phyloP scores from a whole-genome alignment of 257 asterid genomes.

The Penstemon barbatus region DNA sequence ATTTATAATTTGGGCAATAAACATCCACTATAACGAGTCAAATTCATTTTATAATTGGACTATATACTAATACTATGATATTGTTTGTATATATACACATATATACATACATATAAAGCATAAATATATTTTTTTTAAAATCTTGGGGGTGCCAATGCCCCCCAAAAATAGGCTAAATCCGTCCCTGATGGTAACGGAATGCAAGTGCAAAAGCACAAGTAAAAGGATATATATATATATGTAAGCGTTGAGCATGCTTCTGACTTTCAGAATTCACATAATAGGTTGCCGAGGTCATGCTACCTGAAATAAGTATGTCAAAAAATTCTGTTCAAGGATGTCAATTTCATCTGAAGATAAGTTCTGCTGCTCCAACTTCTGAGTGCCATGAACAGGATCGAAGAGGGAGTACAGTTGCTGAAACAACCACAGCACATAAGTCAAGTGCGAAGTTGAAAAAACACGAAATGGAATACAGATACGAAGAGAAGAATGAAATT shows the following conservation, averaged over 20 bases:
- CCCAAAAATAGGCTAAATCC: too few species aligned
- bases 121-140: too few species aligned
- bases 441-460: background rate
- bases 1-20: too few species aligned
- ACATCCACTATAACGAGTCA: too few species aligned
- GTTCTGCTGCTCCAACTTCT: slow-evolving; percentile 89
- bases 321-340: slow-evolving; percentile 84
- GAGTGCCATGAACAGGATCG: slow-evolving; percentile 85
- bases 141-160: too few species aligned
- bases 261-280: slow-evolving; percentile 10
- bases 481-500: slow-evolving; percentile 11
- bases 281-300: background rate
- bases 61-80: too few species aligned
- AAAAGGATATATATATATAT: background rate
- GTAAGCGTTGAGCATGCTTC: slow-evolving; percentile 21
- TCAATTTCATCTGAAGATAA: slow-evolving; percentile 73
- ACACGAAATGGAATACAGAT: background rate
- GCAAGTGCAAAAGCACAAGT: slow-evolving; percentile 3
- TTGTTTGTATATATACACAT: too few species aligned
- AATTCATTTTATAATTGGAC: too few species aligned
- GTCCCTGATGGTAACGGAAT: too few species aligned
- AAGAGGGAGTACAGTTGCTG: slow-evolving; percentile 97
- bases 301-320: slow-evolving; percentile 87
- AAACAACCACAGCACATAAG: slow-evolving; percentile 29
- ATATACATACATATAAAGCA: too few species aligned